Evolutionary conservation across 345 rosid genomes (phyloP).

Genomic region (Angophora floribunda): DNA sequence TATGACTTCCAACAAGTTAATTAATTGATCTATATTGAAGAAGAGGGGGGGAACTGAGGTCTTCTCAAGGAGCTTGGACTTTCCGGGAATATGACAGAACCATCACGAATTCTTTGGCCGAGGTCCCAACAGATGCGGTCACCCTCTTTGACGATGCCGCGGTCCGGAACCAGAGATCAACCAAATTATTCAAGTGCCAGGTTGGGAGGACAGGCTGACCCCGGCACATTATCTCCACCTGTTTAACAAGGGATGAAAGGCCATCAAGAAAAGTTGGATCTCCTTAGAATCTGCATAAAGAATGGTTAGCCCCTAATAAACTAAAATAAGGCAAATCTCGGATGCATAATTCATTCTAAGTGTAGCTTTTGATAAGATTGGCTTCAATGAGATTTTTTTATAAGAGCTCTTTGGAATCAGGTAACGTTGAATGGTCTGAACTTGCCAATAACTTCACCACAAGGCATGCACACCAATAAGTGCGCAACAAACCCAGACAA

Average conservation of each 20-base stretch:
- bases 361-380: not conserved
- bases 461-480: not conserved
- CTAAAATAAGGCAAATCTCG: not conserved
- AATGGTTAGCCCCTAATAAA: not conserved
- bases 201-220: slow-evolving; percentile 48
- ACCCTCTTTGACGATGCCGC: slow-evolving; percentile 36
- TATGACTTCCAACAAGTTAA: not conserved
- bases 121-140: slow-evolving; percentile 42
- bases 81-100: slow-evolving; percentile 55
- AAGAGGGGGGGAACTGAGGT: not conserved
- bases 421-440: not conserved
- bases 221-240: slow-evolving; percentile 67
- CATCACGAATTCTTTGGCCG: slow-evolving; percentile 73
- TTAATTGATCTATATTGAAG: not conserved
- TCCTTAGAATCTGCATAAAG: not conserved
- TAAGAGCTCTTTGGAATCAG: not conserved
- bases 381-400: not conserved
- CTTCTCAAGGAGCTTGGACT: slow-evolving; percentile 12
- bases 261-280: not conserved
- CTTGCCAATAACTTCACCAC: not conserved
- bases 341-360: not conserved
- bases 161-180: slow-evolving; percentile 54
- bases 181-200: slow-evolving; percentile 29
- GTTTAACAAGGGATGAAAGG: not conserved
- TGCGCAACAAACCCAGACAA: not conserved